Conservation (phyloP, 1,284 basidiomycete species). For the Boletus semigastroideus region DNA sequence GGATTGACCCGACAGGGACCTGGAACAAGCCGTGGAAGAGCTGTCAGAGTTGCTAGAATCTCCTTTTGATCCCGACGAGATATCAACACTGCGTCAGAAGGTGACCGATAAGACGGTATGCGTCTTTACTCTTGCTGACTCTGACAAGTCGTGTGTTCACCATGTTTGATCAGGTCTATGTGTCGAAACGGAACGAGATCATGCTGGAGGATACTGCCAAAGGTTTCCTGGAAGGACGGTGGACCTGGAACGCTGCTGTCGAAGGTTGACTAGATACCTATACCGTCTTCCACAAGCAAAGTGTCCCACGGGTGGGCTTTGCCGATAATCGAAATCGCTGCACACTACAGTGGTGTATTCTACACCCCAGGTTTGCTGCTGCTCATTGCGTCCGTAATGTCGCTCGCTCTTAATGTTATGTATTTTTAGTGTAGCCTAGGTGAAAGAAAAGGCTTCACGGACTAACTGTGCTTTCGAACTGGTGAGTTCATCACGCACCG, state of each 20-base stretch:
- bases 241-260: conserved; percentile 70
- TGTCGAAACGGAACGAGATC: conserved; percentile 94
- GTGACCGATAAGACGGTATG: conserved; percentile 92
- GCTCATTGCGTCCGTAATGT: conserved; percentile 5
- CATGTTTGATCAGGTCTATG: conserved; percentile 73
- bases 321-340: neutral
- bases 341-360: conserved; percentile 8
- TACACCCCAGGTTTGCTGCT: conserved; percentile 9
- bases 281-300: neutral
- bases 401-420: conserved; percentile 14
- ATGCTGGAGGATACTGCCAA: conserved; percentile 91
- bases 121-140: conserved; percentile 13
- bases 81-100: conserved; percentile 82
- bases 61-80: conserved; percentile 84
- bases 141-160: conserved; percentile 3
- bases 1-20: conserved; percentile 55
- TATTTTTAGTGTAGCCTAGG: conserved; percentile 1
- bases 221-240: conserved; percentile 86
- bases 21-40: conserved; percentile 94
- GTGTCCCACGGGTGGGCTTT: neutral
- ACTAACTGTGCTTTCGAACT: too few relatives aligned
- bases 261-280: conserved; percentile 51
- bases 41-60: conserved; percentile 90
- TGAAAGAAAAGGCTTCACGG: too few relatives aligned
- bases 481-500: too few relatives aligned